Evolutionary conservation across 495 filamentous ascomycete genomes (phyloP), one percentile per base, ranked within the genome.

Genomic region (Aspergillus wentii): DNA sequence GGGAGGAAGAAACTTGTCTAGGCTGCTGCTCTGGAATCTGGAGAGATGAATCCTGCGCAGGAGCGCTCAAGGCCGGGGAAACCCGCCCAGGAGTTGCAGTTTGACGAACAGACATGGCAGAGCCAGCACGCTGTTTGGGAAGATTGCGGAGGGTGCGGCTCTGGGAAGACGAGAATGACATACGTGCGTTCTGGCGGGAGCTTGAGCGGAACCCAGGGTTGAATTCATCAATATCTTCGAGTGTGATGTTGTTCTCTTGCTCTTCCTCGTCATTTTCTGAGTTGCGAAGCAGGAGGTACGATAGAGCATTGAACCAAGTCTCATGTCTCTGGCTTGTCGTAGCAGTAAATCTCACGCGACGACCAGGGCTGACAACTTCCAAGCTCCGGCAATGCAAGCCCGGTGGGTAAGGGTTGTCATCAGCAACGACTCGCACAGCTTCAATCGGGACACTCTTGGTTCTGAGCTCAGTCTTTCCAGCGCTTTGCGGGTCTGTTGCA

Each of bases 231-330:
- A 94, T 78, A 49, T 95, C 90, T 41, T 90, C 86, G 36, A 76
- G 59, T 1, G 82, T 84, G 43, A 75, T 74, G 41, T 76, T 74
- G 41, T 77, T 75, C 29, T 79, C 76, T 1, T 70, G 59, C 30
- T 83, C 82, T 17, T 73, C 71, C 28, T 66, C 67, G 20, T 66
- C 66, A 21, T 83, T 76, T 30, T 77, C 60, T 16, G 71, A 69
- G 10, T 84, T 86, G 27, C 88, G 80, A 15, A 94, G 64, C 19
- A 97, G 74, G 9, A 98, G 77, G 54, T 98, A 98, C 3, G 88
- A 94, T 25, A 98, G 73, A 5, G 92, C 89, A 55, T 96, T 96
- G 75, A 92, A 97, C 92, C 92, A 98, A 4, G 90, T 97, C 60
- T 97, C 92, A 47, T 98, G 92, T 36, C 92, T 74, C 52, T 95